Evolutionary conservation across 176 grass and related monocot genomes (phyloP).

Genomic region (Lolium perenne): DNA sequence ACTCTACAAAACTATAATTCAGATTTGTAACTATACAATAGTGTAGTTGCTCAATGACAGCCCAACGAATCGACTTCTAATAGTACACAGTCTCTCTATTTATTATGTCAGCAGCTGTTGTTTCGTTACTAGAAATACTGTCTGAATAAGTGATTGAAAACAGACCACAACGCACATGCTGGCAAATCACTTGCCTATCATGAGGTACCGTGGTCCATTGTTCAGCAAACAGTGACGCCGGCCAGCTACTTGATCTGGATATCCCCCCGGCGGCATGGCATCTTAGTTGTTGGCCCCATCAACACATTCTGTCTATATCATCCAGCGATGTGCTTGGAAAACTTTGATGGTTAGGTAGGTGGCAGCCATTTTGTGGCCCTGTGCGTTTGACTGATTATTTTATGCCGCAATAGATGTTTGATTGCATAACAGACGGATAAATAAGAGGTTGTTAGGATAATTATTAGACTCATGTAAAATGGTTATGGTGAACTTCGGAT

Average conservation of each 20-base stretch:
- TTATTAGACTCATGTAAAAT: neutral
- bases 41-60: neutral
- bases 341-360: slow-evolving; percentile 32
- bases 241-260: slow-evolving; percentile 43
- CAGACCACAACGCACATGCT: slow-evolving; percentile 21
- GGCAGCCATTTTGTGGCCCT: neutral
- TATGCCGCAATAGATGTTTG: neutral
- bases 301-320: slow-evolving; percentile 31
- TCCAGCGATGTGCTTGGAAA: neutral
- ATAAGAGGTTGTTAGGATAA: neutral
- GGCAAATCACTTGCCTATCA: slow-evolving; percentile 40
- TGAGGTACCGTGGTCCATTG: neutral
- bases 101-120: neutral
- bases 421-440: neutral
- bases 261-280: slow-evolving; percentile 23
- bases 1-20: neutral
- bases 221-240: slow-evolving; percentile 20
- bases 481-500: neutral
- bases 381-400: slow-evolving; percentile 1
- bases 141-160: slow-evolving; percentile 1
- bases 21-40: neutral
- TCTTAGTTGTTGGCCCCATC: slow-evolving; percentile 18
- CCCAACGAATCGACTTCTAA: neutral
- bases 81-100: too few species aligned
- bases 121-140: slow-evolving; percentile 14